These are phyloP conservation scores for Gossypium lobatum DNA, from an alignment of 441 rosid species.

Conservation along the genomic window DNA sequence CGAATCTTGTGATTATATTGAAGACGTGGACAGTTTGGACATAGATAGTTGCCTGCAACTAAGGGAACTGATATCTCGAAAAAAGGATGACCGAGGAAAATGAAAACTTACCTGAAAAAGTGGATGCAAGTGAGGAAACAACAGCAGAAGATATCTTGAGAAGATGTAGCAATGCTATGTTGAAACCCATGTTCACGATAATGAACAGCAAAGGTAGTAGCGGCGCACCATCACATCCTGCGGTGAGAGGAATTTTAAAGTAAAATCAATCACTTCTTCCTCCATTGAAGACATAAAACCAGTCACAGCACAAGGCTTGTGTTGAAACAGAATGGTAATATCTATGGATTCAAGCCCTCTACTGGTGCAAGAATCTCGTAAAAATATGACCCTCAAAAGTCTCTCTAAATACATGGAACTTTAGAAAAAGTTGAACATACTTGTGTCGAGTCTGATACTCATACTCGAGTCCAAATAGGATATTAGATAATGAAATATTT, in stretches of 20 bases:
- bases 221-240: constrained; percentile 97
- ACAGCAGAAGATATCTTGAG: constrained; percentile 89
- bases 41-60: not conserved
- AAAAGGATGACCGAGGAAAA: not conserved
- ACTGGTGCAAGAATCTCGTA: not conserved
- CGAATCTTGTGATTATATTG: not conserved
- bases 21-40: not conserved
- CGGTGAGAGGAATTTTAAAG: constrained; percentile 18
- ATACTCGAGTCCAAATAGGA: not conserved
- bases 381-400: not conserved
- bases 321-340: too few species aligned
- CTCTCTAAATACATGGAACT: too few species aligned
- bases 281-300: not conserved
- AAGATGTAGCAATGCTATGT: constrained; percentile 80
- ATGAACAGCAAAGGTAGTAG: constrained; percentile 74
- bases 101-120: constrained; percentile 62
- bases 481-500: not conserved
- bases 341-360: not conserved
- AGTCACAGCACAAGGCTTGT: not conserved
- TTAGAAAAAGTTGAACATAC: too few species aligned
- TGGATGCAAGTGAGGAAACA: constrained; percentile 82
- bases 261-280: not conserved
- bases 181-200: constrained; percentile 78
- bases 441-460: too few species aligned
- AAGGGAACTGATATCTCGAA: not conserved